Percentiles rank a stretch among this genome's conserved stretches.
Evolutionary conservation across 139 green algal species (phyloP).

Genomic region (Chlorella sp.): DNA sequence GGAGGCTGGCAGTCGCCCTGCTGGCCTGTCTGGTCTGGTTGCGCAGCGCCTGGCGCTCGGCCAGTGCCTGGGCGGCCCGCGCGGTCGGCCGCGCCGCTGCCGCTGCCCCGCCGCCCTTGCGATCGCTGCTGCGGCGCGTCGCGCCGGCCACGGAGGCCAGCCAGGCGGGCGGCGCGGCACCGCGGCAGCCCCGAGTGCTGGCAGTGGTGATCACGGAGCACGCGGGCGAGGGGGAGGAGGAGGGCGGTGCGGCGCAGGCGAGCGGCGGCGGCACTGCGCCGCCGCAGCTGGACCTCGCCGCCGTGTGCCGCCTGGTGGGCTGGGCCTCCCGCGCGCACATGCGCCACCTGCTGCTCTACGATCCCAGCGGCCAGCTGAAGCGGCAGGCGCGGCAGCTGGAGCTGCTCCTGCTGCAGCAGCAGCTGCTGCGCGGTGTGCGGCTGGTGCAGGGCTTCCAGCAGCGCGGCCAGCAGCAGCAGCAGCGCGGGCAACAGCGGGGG

Average conservation of each 20-base stretch:
- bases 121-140: background rate
- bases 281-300: slow-evolving; percentile 8
- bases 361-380: slow-evolving; percentile 10
- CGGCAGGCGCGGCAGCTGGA: slow-evolving; percentile 10
- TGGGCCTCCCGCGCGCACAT: background rate
- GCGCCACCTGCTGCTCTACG: slow-evolving; percentile 20
- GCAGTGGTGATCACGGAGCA: background rate
- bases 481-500: background rate
- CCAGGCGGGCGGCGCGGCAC: background rate
- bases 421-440: background rate
- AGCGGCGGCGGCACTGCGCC: background rate
- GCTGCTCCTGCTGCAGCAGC: slow-evolving; percentile 17
- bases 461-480: slow-evolving; percentile 1
- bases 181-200: slow-evolving; percentile 1
- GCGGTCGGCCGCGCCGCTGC: no score
- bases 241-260: slow-evolving; percentile 1
- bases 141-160: background rate
- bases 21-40: no score
- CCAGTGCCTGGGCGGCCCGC: no score
- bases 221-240: background rate
- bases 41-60: no score
- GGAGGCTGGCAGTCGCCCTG: no score
- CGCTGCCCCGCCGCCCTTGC: no score
- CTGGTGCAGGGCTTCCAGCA: slow-evolving; percentile 7
- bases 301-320: background rate